Evolutionary conservation across 1,284 basidiomycete species (phyloP).

Genomic region (Ustilago trichophora): DNA sequence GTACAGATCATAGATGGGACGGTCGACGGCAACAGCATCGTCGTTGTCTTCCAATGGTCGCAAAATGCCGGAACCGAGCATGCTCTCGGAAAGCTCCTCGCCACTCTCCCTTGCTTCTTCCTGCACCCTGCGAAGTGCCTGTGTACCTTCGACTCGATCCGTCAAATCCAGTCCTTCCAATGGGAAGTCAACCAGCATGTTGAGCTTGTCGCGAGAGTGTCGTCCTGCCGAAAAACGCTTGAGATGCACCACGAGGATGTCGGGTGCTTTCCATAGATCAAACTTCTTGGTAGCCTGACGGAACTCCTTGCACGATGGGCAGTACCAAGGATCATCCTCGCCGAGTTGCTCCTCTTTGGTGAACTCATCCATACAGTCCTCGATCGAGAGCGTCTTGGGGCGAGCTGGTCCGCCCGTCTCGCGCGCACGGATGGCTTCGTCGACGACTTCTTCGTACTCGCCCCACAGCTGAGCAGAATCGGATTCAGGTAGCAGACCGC

Average conservation of each 20-base stretch:
- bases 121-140: slow-evolving; percentile 44
- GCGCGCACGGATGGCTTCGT: slow-evolving; percentile 46
- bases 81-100: slow-evolving; percentile 43
- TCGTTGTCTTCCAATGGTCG: slow-evolving; percentile 49
- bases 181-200: slow-evolving; percentile 92
- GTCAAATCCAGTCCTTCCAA: slow-evolving; percentile 85
- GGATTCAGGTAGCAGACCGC: slow-evolving; percentile 14
- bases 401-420: slow-evolving; percentile 63
- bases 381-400: slow-evolving; percentile 78
- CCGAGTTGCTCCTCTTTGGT: slow-evolving; percentile 93
- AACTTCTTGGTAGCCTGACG: slow-evolving; percentile 98
- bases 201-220: slow-evolving; percentile 81
- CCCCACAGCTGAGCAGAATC: slow-evolving; percentile 51
- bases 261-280: slow-evolving; percentile 96
- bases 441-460: slow-evolving; percentile 38
- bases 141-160: slow-evolving; percentile 79
- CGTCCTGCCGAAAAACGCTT: slow-evolving; percentile 79
- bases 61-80: slow-evolving; percentile 44
- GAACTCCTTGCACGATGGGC: slow-evolving; percentile 94
- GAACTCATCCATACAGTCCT: slow-evolving; percentile 95
- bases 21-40: slow-evolving; percentile 57
- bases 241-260: slow-evolving; percentile 94
- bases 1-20: slow-evolving; percentile 80
- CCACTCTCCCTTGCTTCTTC: slow-evolving; percentile 30
- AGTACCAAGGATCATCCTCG: slow-evolving; percentile 98